phyloP scores from a whole-genome alignment of 2,329 filamentous ascomycete species.

The Amauroascus niger region DNA sequence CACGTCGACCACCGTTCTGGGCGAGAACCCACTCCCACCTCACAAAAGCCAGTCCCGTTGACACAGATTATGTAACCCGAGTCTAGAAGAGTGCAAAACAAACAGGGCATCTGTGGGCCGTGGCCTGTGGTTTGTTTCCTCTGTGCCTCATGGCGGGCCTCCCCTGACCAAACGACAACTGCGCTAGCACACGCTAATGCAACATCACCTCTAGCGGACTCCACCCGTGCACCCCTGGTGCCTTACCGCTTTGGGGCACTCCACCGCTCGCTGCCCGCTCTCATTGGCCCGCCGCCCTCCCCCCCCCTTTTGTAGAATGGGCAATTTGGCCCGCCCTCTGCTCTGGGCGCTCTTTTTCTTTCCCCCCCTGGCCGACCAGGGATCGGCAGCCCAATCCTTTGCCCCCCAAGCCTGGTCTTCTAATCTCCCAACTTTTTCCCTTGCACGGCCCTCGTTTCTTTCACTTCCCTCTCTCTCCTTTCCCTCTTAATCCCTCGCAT shows the following conservation, averaged over 20 bases:
- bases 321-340: neutral
- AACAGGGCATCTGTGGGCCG: neutral
- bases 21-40: neutral
- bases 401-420: neutral
- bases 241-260: neutral
- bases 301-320: neutral
- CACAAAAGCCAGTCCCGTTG: neutral
- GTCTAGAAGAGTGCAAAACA: neutral
- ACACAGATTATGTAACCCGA: neutral
- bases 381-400: neutral
- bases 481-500: slow-evolving; percentile 22
- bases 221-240: neutral
- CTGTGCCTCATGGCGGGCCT: neutral
- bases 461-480: slow-evolving; percentile 20
- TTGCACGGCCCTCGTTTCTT: slow-evolving; percentile 3
- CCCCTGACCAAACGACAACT: slow-evolving; percentile 5
- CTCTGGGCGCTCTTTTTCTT: neutral
- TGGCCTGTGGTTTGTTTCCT: neutral
- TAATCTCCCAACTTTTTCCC: slow-evolving; percentile 15
- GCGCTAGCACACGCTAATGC: slow-evolving; percentile 3
- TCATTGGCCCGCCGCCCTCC: neutral
- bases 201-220: neutral
- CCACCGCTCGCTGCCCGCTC: neutral
- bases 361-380: neutral
- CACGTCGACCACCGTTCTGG: slow-evolving; percentile 1